Percentiles rank a stretch among this genome's conserved stretches.
These are phyloP conservation scores for Ophiognomonia clavigignenti-juglandacearum DNA, from an alignment of 2,329 filamentous ascomycete genomes.

Conservation along the genomic window DNA sequence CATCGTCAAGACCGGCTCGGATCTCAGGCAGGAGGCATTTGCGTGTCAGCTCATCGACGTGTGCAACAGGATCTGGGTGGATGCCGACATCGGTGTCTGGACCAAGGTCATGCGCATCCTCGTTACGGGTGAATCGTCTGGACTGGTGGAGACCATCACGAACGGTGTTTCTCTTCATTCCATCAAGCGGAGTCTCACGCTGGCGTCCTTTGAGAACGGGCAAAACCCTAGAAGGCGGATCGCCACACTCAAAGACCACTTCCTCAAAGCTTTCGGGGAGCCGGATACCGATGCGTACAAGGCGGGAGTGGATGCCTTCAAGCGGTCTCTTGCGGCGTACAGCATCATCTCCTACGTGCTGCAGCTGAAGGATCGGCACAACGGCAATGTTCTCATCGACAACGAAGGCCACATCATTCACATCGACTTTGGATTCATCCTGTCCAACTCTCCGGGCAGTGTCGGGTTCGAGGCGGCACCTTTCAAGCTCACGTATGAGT, in stretches of 20 bases:
- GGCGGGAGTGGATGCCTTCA: constrained; percentile 72
- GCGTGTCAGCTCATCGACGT: constrained; percentile 80
- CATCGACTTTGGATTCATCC: constrained; percentile 88
- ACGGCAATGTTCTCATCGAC: constrained; percentile 81
- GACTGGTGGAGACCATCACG: constrained; percentile 82
- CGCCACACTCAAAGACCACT: constrained; percentile 77
- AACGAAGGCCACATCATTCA: constrained; percentile 83
- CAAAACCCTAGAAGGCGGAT: constrained; percentile 71
- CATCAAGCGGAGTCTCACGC: constrained; percentile 74
- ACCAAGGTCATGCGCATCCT: constrained; percentile 84
- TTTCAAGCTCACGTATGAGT: constrained; percentile 79
- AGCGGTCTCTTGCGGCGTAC: constrained; percentile 76
- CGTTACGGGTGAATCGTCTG: constrained; percentile 79
- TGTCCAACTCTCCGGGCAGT: constrained; percentile 78
- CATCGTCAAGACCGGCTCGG: constrained; percentile 81
- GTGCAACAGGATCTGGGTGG: constrained; percentile 77
- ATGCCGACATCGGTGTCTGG: constrained; percentile 74
- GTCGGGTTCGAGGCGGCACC: constrained; percentile 84
- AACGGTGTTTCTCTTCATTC: constrained; percentile 86
- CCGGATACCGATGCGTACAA: constrained; percentile 64
- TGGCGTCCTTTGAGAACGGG: constrained; percentile 68
- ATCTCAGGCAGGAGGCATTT: constrained; percentile 80
- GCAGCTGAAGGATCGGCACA: constrained; percentile 81
- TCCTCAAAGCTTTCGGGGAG: constrained; percentile 71
- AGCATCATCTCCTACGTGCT: constrained; percentile 80